Base-by-base conservation (phyloP, 2,329 filamentous ascomycete species). In the Lomentospora prolificans region DNA sequence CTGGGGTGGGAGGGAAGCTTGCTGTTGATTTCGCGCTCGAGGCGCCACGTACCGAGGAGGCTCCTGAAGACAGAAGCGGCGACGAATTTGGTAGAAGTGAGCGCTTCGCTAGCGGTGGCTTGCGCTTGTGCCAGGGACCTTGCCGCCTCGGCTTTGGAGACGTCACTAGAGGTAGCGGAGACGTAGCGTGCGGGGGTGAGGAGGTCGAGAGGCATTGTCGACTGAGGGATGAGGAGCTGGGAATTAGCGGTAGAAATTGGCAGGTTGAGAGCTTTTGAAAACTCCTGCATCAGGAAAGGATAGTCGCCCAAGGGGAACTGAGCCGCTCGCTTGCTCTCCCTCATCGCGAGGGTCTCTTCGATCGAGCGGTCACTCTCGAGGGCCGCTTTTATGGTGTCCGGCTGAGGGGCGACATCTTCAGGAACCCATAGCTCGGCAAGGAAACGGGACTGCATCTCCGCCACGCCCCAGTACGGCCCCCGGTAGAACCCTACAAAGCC, bases 281-380 rank as follows among this genome's bases (percentile, higher is more conserved):
- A 82, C 10, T 86, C 80, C 60, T 90, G 83, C 76, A 92, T 85
- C 10, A 92, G 69, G 58, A 84, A 91, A 6, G 82, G 69, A 66
- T 91, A 92, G 67, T 95, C 89, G 8, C 84, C 85, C 85, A 92
- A 91, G 36, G 88, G 89, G 61, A 90, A 94, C 62, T 94, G 89
- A 58, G 67, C 86, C 61, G 70, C 69, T 4, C 73, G 77, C 8
- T 69, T 75, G 61, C 79, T 76, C 22, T 63, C 63, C 10, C 85
- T 76, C 30, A 88, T 72, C 2, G 67, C 62, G 0, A 81, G 63
- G 0, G 79, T 76, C 22, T 72, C 69, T 27, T 70, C 65, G 6
- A 79, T 70, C 0, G 73, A 76, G 17, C 67, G 66, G 55, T 80
- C 77, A 0, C 67, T 61, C 3, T 64, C 59, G 9, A 82, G 65